A percentile compares a stretch with the other conserved stretches of the same genome.
Evolutionary conservation across 202 grass and related monocot species (phyloP).

Genomic region (Saccharum hybrid): DNA sequence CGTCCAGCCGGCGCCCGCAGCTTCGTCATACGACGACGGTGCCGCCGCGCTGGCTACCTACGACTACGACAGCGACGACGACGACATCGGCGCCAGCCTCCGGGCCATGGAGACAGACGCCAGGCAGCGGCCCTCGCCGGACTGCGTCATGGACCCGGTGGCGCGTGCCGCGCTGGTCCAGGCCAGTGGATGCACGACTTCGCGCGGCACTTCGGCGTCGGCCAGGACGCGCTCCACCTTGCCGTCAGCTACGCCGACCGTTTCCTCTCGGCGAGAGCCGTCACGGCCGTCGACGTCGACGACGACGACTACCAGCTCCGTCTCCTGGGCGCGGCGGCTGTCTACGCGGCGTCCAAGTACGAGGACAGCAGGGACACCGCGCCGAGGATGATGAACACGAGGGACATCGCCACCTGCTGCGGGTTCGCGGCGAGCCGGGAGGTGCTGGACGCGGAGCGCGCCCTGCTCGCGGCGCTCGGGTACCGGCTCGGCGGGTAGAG

Average conservation of each 20-base stretch:
- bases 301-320: background rate
- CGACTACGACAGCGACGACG: background rate
- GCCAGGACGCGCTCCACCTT: slow-evolving; percentile 18
- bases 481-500: background rate
- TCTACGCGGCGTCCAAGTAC: slow-evolving; percentile 20
- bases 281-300: background rate
- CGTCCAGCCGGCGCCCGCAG: background rate
- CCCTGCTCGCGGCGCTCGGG: slow-evolving; percentile 25
- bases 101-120: background rate
- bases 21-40: background rate
- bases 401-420: slow-evolving; percentile 1
- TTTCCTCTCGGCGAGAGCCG: background rate
- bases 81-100: slow-evolving; percentile 9
- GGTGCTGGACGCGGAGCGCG: slow-evolving; percentile 23
- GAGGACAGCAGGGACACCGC: background rate
- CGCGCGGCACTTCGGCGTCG: background rate
- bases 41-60: background rate
- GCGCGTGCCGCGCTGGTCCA: background rate
- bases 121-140: background rate
- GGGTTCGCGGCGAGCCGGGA: slow-evolving; percentile 10
- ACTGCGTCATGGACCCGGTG: background rate
- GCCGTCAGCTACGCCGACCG: slow-evolving; percentile 46
- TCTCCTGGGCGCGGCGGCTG: slow-evolving; percentile 4
- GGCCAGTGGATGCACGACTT: background rate
- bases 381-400: background rate